These are phyloP conservation scores for Forsythia suspensa DNA, from an alignment of 257 asterid genomes.

Conservation along the genomic window DNA sequence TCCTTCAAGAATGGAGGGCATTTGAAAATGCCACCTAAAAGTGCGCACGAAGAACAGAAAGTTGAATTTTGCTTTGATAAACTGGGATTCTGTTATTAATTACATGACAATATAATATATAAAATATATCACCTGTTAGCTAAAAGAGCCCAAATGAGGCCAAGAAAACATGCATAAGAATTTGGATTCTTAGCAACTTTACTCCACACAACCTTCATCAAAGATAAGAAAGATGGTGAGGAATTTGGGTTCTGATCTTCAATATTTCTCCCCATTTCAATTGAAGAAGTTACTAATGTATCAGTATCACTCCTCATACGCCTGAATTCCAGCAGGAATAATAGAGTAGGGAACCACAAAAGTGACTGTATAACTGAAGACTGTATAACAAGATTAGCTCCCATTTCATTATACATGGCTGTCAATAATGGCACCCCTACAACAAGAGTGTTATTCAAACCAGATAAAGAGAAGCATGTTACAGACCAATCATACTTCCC, in stretches of 20 bases:
- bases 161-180: slow-evolving; percentile 61
- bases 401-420: slow-evolving; percentile 68
- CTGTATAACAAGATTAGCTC: slow-evolving; percentile 62
- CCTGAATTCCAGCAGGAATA: slow-evolving; percentile 51
- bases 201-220: slow-evolving; percentile 40
- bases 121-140: slow-evolving; percentile 42
- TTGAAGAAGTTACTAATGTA: neutral
- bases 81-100: slow-evolving; percentile 1
- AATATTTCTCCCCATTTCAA: slow-evolving; percentile 6
- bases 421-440: slow-evolving; percentile 66
- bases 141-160: slow-evolving; percentile 64
- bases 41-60: neutral
- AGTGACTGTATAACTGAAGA: slow-evolving; percentile 59
- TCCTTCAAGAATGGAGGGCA: slow-evolving; percentile 67
- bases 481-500: slow-evolving; percentile 60
- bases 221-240: slow-evolving; percentile 20
- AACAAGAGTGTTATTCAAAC: slow-evolving; percentile 60
- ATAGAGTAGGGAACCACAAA: slow-evolving; percentile 54
- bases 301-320: slow-evolving; percentile 5
- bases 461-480: slow-evolving; percentile 54
- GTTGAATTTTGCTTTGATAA: neutral
- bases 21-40: slow-evolving; percentile 60
- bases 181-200: slow-evolving; percentile 67
- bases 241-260: neutral
- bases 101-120: neutral